Base-by-base conservation (phyloP, 495 filamentous ascomycete species). In the Penicillium ochrochloron region DNA sequence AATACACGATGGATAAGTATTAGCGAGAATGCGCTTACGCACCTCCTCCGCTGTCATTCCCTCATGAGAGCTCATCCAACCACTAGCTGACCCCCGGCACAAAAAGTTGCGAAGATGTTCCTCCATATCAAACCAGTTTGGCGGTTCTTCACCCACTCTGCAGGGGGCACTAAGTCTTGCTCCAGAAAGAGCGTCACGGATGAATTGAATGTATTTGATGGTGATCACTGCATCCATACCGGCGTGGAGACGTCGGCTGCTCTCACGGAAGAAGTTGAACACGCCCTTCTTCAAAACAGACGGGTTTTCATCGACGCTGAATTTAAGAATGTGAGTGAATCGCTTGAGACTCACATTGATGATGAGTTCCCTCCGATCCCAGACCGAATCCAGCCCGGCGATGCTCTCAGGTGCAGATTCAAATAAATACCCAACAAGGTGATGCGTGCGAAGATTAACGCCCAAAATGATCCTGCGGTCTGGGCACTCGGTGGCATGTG, bases 151-250 rank as follows among this genome's bases (percentile, higher is more conserved):
- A 27, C 3, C n/a, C 34, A 25, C 33, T 37, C 17, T 35, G 10
- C 21, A 35, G n/a, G 31, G n/a, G 14, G 29, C 53, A 12, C 33
- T 56, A 4, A 56, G 21, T 1, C 5, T 7, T 12, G 31, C 53
- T 3, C 53, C 53, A 2, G 11, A 37, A 14, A 56, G 11, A 23
- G 53, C 31, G 14, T 81, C 79, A 11, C 67, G 29, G 2, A 78
- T 51, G 59, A 76, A 80, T 55, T 79, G 76, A 21, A 71, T 66
- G 29, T 72, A 76, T n/a, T 72, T 58, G 31, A 78, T 72, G 7
- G 56, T 66, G 34, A 81, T 69, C 10, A 78, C 69, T 17, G 79
- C 60, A 50, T 81, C 79, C 65, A 81, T 62, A 0, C 76, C 76
- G 0, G 71, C 39, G 1, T 58, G 62, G 10, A 71, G 42, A n/a